Base-by-base conservation (phyloP, 257 asterid genomes). In the Hygrophila difformis region DNA sequence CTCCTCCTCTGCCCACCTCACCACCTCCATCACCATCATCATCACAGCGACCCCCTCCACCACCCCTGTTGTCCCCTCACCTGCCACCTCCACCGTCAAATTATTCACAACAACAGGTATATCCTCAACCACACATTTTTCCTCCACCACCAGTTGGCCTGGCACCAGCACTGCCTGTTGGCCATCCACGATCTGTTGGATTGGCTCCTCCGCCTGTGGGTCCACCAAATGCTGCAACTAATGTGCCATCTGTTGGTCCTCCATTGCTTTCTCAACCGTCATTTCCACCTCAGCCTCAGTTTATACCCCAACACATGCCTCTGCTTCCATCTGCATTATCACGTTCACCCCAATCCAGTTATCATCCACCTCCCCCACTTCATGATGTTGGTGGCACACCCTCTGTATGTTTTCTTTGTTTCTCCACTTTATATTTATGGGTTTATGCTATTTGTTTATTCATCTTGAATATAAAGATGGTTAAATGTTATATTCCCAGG, bases 1-100 rank as follows among this genome's bases (percentile, higher is more conserved):
- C 93, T 51, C 97, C 97, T 50, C 91, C 94, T 57, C 67, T 77
- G 44, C 97, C 97, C 59, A 57, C 82, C 47, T 84, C 97, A 48
- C 84, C 81, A 43, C 87, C 84, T 53, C 82, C 85, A 45, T 22
- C 69, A 6, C 66, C 72, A 10, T 53, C 71, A 8, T 65, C 60
- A 14, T 72, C 75, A 12, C 83, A 75, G 11, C 77, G 55, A 1
- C 51, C 45, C 0, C 59, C 58, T 0, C 74, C 77, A 8, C 67
- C 66, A 4, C 67, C 64, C 6, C 15, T 76, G 12, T 67, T 68
- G 4, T 72, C 78, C 12, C 38, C 76, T 0, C 49, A 72, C 18
- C 63, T 77, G 0, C 68, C 20, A 21, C 82, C 76, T 39, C 76
- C 76, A 14, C 76, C 72, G 2, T 79, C 76, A 31, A 26, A 71